phyloP scores from a whole-genome alignment of 768 basidiomycete genomes.

The Termitomyces sp. region DNA sequence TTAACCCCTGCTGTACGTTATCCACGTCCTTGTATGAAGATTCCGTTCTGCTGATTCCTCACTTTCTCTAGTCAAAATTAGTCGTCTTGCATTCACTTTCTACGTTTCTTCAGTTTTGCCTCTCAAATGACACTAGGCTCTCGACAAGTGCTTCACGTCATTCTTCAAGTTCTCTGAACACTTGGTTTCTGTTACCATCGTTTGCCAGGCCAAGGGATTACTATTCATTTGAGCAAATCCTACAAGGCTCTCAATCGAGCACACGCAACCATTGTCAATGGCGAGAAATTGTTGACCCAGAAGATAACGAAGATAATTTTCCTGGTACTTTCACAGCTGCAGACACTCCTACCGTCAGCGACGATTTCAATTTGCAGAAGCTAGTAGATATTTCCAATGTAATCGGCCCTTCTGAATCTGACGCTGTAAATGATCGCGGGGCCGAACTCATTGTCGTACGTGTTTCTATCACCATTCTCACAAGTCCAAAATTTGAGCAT shows the following conservation, averaged over 20 bases:
- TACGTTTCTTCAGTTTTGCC: slow-evolving; percentile 55
- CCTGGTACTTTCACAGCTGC: slow-evolving; percentile 17
- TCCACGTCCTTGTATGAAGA: neutral
- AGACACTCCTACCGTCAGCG: neutral
- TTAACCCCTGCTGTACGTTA: slow-evolving; percentile 57
- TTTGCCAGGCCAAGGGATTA: slow-evolving; percentile 54
- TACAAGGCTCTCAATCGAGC: slow-evolving; percentile 25
- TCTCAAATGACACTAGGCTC: slow-evolving; percentile 22
- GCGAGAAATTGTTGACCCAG: slow-evolving; percentile 30
- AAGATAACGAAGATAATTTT: slow-evolving; percentile 33
- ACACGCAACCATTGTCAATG: slow-evolving; percentile 21
- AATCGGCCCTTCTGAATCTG: slow-evolving; percentile 1
- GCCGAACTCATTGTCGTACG: slow-evolving; percentile 6
- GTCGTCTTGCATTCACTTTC: slow-evolving; percentile 71
- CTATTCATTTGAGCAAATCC: slow-evolving; percentile 44
- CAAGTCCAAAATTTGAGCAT: neutral
- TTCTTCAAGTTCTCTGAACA: slow-evolving; percentile 24
- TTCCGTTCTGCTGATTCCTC: neutral
- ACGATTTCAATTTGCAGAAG: slow-evolving; percentile 4
- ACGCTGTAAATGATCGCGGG: neutral
- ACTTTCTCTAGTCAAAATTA: slow-evolving; percentile 60
- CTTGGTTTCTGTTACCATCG: slow-evolving; percentile 64
- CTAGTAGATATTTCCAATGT: slow-evolving; percentile 7
- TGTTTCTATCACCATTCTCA: neutral
- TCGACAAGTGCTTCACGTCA: slow-evolving; percentile 4